Evolutionary conservation across 805 yeast genomes (phyloP), one percentile per base, ranked within the genome.

Genomic region (Saccharomycopsis fodiens): DNA sequence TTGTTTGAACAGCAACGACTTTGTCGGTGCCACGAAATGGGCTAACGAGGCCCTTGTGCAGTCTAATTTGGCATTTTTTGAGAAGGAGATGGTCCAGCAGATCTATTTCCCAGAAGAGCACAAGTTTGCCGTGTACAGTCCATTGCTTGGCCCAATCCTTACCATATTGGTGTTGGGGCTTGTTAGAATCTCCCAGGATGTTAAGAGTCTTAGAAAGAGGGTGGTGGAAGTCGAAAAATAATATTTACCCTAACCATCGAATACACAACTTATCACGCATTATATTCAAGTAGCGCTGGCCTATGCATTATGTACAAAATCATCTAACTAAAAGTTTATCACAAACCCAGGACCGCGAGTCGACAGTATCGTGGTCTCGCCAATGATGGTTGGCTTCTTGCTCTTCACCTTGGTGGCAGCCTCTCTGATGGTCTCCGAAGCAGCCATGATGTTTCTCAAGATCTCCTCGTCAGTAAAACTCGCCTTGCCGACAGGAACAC

Each of bases 71-170:
- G 97, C 97, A 0, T 91, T 91, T 57, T 91, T 91, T 61, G 95
- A 91, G 55, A 85, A 85, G 55, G 89, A 83, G 60, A 91, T 93
- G 96, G 86, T 93, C 23, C 95, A 87, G 57, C 97, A 91, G 59
- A 86, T 83, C 46, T 88, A 85, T 61, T 87, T 89, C 69, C 97
- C 98, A 0, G 91, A 85, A 52, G 97, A 91, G 61, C 98, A 91
- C 59, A 89, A 86, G 61, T 70, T 93, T 57, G 97, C 98, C 0
- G 95, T 93, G 1, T 93, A 88, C 54, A 68, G 87, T 58, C 98
- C 98, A 0, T 66, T 91, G 38, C 61, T 89, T 30, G 97, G 97
- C 0, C 98, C 98, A 1, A 67, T 88, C 30, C 65, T 74, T 1
- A 74, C 91, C 21, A 88, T 93, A 19, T 59, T 75, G 10, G 17